Evolutionary conservation across 805 yeast species (phyloP).

Genomic region (Ogataea nakhonphanomensis): DNA sequence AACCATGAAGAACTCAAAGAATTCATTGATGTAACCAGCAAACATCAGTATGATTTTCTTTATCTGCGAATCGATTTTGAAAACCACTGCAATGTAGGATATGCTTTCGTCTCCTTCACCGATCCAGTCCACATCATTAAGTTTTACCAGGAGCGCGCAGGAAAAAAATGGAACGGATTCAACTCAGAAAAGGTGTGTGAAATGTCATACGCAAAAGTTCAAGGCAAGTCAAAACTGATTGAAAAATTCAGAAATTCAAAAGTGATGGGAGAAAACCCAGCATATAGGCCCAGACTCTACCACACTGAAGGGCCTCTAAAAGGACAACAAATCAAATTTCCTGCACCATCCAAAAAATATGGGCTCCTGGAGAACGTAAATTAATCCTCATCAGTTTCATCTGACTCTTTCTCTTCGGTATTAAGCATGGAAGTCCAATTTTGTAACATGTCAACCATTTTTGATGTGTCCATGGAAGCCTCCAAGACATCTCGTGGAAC

Average conservation of each 20-base stretch:
- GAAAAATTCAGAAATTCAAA: slow-evolving; percentile 48
- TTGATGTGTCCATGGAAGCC: slow-evolving; percentile 65
- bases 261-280: slow-evolving; percentile 44
- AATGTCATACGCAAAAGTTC: slow-evolving; percentile 49
- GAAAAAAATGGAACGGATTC: slow-evolving; percentile 45
- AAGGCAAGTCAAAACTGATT: slow-evolving; percentile 43
- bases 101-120: slow-evolving; percentile 50
- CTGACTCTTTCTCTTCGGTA: slow-evolving; percentile 16
- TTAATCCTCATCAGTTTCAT: slow-evolving; percentile 3
- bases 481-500: slow-evolving; percentile 91
- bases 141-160: slow-evolving; percentile 44
- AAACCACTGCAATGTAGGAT: slow-evolving; percentile 53
- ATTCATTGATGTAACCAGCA: slow-evolving; percentile 44
- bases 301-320: slow-evolving; percentile 39
- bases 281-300: slow-evolving; percentile 47
- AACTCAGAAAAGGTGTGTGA: slow-evolving; percentile 51
- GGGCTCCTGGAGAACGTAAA: background rate
- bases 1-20: slow-evolving; percentile 43
- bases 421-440: slow-evolving; percentile 44
- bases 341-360: slow-evolving; percentile 28
- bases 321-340: slow-evolving; percentile 44
- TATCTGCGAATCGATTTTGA: slow-evolving; percentile 51
- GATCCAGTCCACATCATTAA: slow-evolving; percentile 41
- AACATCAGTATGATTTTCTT: slow-evolving; percentile 36
- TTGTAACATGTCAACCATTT: slow-evolving; percentile 65